These are phyloP conservation scores for Hyaloscypha bicolor DNA, from an alignment of 495 filamentous ascomycete genomes.

Conservation along the genomic window DNA sequence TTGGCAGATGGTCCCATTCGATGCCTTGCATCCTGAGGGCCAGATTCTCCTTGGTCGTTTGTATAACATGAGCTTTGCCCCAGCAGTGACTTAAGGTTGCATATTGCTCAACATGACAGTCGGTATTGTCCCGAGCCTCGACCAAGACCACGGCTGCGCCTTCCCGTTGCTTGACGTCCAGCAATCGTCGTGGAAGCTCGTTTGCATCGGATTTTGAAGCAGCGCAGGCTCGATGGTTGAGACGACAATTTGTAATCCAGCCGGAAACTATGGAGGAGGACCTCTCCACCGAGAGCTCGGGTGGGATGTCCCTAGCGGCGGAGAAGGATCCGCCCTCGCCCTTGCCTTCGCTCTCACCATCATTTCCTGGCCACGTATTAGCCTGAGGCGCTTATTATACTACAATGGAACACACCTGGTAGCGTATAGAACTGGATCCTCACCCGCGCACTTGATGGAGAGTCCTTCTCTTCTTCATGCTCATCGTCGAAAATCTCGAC, in stretches of 20 bases:
- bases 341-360: not conserved
- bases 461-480: no score
- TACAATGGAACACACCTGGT: not conserved
- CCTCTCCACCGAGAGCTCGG: not conserved
- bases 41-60: conserved; percentile 15
- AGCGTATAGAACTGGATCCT: no score
- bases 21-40: not conserved
- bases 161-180: not conserved
- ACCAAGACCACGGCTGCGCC: not conserved
- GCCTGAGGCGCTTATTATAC: no score
- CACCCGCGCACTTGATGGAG: no score
- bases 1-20: conserved; percentile 19
- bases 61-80: conserved; percentile 18
- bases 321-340: not conserved
- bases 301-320: not conserved
- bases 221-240: not conserved
- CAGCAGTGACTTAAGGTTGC: conserved; percentile 32
- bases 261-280: not conserved
- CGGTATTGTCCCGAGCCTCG: not conserved
- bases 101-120: conserved; percentile 12
- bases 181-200: not conserved
- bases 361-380: not conserved
- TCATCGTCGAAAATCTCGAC: not conserved
- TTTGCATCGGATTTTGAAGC: not conserved
- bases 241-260: conserved; percentile 4